These are phyloP conservation scores for Inga oerstediana DNA, from an alignment of 306 rosid species.

Conservation along the genomic window DNA sequence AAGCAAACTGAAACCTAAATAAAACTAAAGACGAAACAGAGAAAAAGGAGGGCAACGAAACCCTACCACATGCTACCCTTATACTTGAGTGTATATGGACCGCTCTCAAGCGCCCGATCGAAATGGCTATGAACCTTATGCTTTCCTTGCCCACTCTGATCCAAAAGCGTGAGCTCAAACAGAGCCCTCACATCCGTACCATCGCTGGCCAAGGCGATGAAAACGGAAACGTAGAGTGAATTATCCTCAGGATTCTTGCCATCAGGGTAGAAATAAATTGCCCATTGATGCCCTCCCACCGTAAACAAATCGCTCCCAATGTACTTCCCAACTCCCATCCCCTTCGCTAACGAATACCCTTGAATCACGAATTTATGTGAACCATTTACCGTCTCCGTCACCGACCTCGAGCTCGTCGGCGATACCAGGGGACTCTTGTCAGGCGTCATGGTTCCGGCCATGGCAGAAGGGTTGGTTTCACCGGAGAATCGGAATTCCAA, in stretches of 20 bases:
- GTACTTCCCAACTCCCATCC: slow-evolving; percentile 72
- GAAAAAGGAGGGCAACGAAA: neutral
- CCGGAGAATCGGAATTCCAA: neutral
- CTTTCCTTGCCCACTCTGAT: slow-evolving; percentile 64
- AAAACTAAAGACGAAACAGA: neutral
- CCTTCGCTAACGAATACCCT: slow-evolving; percentile 69
- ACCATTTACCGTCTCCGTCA: slow-evolving; percentile 69
- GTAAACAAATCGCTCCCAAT: slow-evolving; percentile 67
- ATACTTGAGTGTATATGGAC: slow-evolving; percentile 73
- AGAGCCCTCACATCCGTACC: slow-evolving; percentile 69
- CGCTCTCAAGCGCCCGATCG: slow-evolving; percentile 68
- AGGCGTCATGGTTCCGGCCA: slow-evolving; percentile 11
- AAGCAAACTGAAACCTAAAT: neutral
- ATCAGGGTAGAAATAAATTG: slow-evolving; percentile 71
- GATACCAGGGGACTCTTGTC: slow-evolving; percentile 30
- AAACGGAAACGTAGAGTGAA: slow-evolving; percentile 68
- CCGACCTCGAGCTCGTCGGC: slow-evolving; percentile 63
- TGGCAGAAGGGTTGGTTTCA: neutral
- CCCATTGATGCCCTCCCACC: slow-evolving; percentile 73
- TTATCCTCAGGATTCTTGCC: slow-evolving; percentile 75
- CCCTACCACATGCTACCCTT: slow-evolving; percentile 76
- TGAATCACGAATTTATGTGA: slow-evolving; percentile 71
- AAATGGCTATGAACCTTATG: slow-evolving; percentile 75
- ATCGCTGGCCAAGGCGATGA: slow-evolving; percentile 74
- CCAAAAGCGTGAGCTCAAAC: slow-evolving; percentile 69